phyloP scores from a whole-genome alignment of 1,284 basidiomycete genomes.

The Rhodotorula sp. region DNA sequence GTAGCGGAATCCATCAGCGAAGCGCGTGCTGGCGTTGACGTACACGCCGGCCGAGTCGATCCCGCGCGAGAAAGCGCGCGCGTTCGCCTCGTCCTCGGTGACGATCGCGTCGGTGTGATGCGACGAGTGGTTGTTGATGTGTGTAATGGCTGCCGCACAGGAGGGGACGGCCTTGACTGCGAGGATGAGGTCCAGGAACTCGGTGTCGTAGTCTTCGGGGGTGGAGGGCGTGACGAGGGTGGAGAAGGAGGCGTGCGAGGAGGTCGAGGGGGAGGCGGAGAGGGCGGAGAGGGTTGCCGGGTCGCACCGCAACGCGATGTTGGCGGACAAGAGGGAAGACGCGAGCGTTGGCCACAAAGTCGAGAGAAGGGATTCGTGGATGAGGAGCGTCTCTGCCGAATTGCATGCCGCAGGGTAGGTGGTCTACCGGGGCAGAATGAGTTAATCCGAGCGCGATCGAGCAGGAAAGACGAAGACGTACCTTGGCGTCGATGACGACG shows the following conservation, averaged over 20 bases:
- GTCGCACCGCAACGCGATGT: constrained; percentile 82
- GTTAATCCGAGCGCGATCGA: not conserved
- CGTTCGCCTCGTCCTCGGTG: constrained; percentile 71
- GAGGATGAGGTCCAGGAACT: constrained; percentile 81
- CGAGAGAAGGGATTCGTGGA: constrained; percentile 71
- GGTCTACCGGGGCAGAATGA: constrained; percentile 58
- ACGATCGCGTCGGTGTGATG: constrained; percentile 95
- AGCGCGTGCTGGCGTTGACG: constrained; percentile 91
- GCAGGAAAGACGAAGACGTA: constrained; percentile 49
- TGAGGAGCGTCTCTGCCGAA: constrained; percentile 82
- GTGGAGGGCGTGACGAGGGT: constrained; percentile 48
- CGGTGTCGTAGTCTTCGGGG: constrained; percentile 71
- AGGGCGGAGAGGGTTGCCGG: constrained; percentile 61
- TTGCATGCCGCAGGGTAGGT: constrained; percentile 98
- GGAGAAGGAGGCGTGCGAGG: constrained; percentile 47
- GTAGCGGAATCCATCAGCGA: constrained; percentile 95
- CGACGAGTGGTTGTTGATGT: constrained; percentile 90
- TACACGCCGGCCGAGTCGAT: constrained; percentile 92
- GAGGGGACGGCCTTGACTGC: constrained; percentile 75
- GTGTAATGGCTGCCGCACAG: constrained; percentile 71
- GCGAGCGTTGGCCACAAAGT: constrained; percentile 82
- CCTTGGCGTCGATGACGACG: constrained; percentile 89
- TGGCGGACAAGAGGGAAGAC: constrained; percentile 65
- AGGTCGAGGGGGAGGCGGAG: constrained; percentile 47
- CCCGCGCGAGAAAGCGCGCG: constrained; percentile 76